These are phyloP conservation scores for Ensete ventricosum DNA, from an alignment of 176 grass and related monocot species.

Conservation along the genomic window DNA sequence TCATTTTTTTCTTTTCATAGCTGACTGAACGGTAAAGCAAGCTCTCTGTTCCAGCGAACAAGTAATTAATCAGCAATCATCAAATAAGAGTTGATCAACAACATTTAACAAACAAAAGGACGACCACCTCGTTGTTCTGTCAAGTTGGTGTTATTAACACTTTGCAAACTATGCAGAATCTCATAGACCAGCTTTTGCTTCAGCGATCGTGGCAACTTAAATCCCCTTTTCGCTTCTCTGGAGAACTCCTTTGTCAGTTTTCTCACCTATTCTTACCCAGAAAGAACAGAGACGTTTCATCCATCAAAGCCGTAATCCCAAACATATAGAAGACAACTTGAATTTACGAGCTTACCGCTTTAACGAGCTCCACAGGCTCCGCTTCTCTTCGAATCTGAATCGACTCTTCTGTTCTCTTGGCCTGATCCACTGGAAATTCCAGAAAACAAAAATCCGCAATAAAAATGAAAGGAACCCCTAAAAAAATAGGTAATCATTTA, in stretches of 20 bases:
- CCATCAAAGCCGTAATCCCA: neutral
- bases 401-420: slow-evolving; percentile 60
- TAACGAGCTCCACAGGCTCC: slow-evolving; percentile 59
- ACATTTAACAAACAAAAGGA: neutral
- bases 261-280: slow-evolving; percentile 40
- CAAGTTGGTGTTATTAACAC: slow-evolving; percentile 31
- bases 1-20: neutral
- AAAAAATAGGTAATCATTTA: neutral
- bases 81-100: neutral
- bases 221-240: slow-evolving; percentile 42
- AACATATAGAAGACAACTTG: slow-evolving; percentile 13
- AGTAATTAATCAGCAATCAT: neutral
- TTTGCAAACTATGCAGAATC: slow-evolving; percentile 36
- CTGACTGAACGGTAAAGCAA: neutral
- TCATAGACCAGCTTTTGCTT: slow-evolving; percentile 64
- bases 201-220: slow-evolving; percentile 44
- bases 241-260: slow-evolving; percentile 41
- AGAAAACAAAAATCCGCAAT: slow-evolving; percentile 16
- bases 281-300: slow-evolving; percentile 7
- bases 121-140: slow-evolving; percentile 56
- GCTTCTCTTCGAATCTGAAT: slow-evolving; percentile 63
- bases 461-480: slow-evolving; percentile 1
- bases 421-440: slow-evolving; percentile 57
- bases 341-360: slow-evolving; percentile 35
- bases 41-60: neutral